Percentiles rank a stretch among this genome's conserved stretches.
These are phyloP conservation scores for Stevia rebaudiana DNA, from an alignment of 140 eudicot species.

Conservation along the genomic window DNA sequence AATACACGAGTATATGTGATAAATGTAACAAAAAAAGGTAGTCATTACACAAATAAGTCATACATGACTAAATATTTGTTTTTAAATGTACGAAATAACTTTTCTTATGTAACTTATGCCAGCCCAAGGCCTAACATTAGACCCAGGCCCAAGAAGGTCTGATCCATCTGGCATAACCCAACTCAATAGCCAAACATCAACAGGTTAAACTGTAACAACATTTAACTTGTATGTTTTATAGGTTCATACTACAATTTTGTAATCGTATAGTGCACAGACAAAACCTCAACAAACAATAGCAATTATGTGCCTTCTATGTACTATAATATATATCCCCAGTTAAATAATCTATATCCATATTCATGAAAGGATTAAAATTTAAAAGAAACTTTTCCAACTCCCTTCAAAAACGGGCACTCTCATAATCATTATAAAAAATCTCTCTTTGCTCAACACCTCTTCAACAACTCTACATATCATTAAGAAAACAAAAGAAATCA, in stretches of 20 bases:
- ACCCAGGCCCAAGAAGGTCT: too few species aligned
- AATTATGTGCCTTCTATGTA: constrained; percentile 22
- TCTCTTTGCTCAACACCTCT: neutral
- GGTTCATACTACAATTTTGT: neutral
- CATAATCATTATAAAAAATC: neutral
- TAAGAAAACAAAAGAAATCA: neutral
- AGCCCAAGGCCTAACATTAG: too few species aligned
- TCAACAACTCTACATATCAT: constrained; percentile 3
- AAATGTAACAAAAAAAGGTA: too few species aligned
- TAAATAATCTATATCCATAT: constrained; percentile 9
- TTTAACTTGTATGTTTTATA: neutral
- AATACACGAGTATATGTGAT: too few species aligned
- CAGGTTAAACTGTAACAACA: too few species aligned
- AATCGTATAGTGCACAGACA: neutral
- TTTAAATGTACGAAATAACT: too few species aligned
- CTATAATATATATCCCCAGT: constrained; percentile 4
- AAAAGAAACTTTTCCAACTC: neutral
- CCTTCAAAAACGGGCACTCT: neutral
- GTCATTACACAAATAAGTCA: too few species aligned
- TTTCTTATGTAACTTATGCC: too few species aligned
- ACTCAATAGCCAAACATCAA: too few species aligned
- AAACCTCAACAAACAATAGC: constrained; percentile 8
- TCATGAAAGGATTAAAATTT: neutral
- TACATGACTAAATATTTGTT: too few species aligned
- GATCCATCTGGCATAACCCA: too few species aligned